Evolutionary conservation across 2,329 filamentous ascomycete species (phyloP).

Genomic region (Rhinocladiella similis): DNA sequence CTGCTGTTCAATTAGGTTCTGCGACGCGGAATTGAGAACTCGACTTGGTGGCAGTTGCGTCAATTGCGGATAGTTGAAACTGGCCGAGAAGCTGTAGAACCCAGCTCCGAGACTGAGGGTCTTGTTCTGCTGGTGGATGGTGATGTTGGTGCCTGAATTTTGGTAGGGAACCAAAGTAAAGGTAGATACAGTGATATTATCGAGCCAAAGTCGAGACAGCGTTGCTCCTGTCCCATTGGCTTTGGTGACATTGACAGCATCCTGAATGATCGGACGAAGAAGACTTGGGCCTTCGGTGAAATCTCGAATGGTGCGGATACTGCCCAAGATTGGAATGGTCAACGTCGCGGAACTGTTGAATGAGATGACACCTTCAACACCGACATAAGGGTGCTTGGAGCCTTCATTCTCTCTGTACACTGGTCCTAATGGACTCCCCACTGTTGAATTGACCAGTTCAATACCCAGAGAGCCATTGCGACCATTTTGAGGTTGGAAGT

Average conservation of each 20-base stretch:
- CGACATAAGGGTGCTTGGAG: slow-evolving; percentile 47
- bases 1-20: slow-evolving; percentile 47
- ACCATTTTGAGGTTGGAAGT: slow-evolving; percentile 57
- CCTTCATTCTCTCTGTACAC: slow-evolving; percentile 40
- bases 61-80: slow-evolving; percentile 64
- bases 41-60: slow-evolving; percentile 52
- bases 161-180: slow-evolving; percentile 48
- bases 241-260: slow-evolving; percentile 48
- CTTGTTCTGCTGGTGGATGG: slow-evolving; percentile 43
- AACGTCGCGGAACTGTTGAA: slow-evolving; percentile 61
- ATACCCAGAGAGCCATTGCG: slow-evolving; percentile 57
- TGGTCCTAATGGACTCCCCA: slow-evolving; percentile 47
- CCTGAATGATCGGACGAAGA: slow-evolving; percentile 55
- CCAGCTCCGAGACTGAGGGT: slow-evolving; percentile 54
- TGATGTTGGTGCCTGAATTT: slow-evolving; percentile 23
- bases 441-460: slow-evolving; percentile 52
- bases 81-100: slow-evolving; percentile 58
- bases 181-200: slow-evolving; percentile 59
- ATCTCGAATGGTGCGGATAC: slow-evolving; percentile 63
- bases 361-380: slow-evolving; percentile 54
- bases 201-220: slow-evolving; percentile 60
- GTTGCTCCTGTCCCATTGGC: slow-evolving; percentile 46
- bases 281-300: slow-evolving; percentile 60
- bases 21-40: slow-evolving; percentile 52
- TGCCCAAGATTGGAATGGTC: slow-evolving; percentile 59